Evolutionary conservation across 1,284 basidiomycete genomes (phyloP).

Genomic region (Ceratobasidium sp.): DNA sequence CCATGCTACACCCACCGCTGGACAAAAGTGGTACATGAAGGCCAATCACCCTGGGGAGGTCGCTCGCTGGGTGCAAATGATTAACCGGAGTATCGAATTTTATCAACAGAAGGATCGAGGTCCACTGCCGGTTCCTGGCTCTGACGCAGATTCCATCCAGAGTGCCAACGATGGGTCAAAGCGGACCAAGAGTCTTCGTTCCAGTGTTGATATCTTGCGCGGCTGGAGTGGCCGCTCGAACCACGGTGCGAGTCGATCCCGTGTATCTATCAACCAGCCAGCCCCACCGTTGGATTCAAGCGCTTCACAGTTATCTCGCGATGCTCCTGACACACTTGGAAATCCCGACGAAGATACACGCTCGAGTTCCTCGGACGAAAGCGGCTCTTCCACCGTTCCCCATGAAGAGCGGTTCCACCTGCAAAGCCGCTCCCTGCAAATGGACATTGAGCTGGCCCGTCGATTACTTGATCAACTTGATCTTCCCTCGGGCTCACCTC

Average conservation of each 20-base stretch:
- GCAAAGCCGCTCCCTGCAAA: slow-evolving; percentile 73
- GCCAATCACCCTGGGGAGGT: slow-evolving; percentile 90
- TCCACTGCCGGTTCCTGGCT: slow-evolving; percentile 16
- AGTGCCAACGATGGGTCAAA: slow-evolving; percentile 17
- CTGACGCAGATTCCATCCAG: slow-evolving; percentile 45
- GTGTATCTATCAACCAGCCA: neutral
- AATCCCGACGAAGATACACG: slow-evolving; percentile 18
- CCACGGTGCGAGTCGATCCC: slow-evolving; percentile 23
- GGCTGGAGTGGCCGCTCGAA: slow-evolving; percentile 35
- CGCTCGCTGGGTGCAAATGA: slow-evolving; percentile 80
- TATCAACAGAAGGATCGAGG: slow-evolving; percentile 45
- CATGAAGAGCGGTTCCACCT: slow-evolving; percentile 72
- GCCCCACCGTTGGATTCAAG: neutral
- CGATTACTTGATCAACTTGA: slow-evolving; percentile 67
- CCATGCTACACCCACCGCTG: slow-evolving; percentile 47
- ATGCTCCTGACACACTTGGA: neutral
- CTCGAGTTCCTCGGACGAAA: slow-evolving; percentile 13
- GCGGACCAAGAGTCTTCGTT: slow-evolving; percentile 20
- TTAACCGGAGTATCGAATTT: slow-evolving; percentile 76
- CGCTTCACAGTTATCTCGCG: neutral
- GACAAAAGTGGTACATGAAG: slow-evolving; percentile 87
- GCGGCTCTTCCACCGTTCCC: slow-evolving; percentile 56
- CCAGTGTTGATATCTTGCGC: slow-evolving; percentile 34
- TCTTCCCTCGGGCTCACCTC: slow-evolving; percentile 47
- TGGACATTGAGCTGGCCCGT: slow-evolving; percentile 78